Evolutionary conservation across 495 filamentous ascomycete species (phyloP).

Genomic region (Tetracladium marchalianum): DNA sequence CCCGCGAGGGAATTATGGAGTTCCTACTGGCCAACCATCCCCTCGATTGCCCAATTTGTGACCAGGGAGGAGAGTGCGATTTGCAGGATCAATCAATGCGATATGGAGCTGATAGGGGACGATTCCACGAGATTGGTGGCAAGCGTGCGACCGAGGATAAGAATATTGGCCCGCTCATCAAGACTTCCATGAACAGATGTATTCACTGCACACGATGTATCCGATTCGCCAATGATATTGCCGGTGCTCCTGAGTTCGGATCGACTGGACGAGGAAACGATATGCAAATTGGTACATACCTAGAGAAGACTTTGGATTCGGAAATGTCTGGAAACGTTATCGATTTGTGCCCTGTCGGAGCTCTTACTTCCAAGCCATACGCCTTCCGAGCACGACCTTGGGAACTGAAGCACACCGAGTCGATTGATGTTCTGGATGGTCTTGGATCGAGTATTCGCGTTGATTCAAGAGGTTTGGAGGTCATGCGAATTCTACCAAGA

Average conservation of each 20-base stretch:
- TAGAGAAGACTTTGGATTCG: constrained; percentile 82
- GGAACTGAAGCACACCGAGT: constrained; percentile 90
- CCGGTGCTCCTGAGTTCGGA: constrained; percentile 89
- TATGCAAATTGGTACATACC: constrained; percentile 94
- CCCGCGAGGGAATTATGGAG: constrained; percentile 97
- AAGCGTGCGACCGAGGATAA: constrained; percentile 98
- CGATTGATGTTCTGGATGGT: constrained; percentile 86
- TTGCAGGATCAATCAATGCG: constrained; percentile 98
- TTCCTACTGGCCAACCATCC: constrained; percentile 96
- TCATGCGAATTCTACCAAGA: constrained; percentile 87
- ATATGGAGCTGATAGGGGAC: constrained; percentile 89
- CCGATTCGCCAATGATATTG: constrained; percentile 95
- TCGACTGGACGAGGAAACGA: constrained; percentile 92
- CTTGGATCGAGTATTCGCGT: constrained; percentile 91
- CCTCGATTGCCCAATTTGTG: constrained; percentile 94
- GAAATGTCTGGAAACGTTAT: constrained; percentile 97
- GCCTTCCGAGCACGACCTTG: constrained; percentile 94
- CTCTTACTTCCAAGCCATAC: constrained; percentile 92
- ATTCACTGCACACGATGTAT: constrained; percentile 98
- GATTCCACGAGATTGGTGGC: constrained; percentile 89
- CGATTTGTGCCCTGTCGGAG: constrained; percentile 95
- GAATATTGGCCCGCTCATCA: constrained; percentile 96
- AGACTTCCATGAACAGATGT: constrained; percentile 99
- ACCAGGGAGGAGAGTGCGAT: constrained; percentile 98
- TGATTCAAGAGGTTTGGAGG: constrained; percentile 86